Percentiles rank a stretch among this genome's conserved stretches.
Conservation (phyloP, 192 early-diverging fungal genomes). For the Gonapodya prolifera region DNA sequence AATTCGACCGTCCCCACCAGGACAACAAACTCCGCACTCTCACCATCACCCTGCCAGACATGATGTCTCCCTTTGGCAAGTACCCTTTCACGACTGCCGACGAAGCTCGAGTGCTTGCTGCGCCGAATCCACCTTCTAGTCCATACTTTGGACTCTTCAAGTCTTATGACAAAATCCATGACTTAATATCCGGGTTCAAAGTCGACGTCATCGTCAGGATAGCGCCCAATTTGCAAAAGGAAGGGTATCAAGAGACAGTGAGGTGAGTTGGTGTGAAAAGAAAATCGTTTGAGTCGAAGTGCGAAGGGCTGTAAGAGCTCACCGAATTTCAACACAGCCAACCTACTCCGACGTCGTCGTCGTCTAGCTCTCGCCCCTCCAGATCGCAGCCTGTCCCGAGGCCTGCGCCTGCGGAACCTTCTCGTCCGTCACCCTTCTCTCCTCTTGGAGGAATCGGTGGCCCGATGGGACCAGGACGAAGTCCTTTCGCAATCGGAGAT, state of each 20-base stretch:
- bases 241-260: conserved; percentile 45
- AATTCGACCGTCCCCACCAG: conserved; percentile 11
- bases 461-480: neutral
- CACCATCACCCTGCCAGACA: conserved; percentile 14
- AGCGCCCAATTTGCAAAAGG: conserved; percentile 55
- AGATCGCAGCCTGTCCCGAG: neutral
- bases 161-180: conserved; percentile 40
- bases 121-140: neutral
- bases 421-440: neutral
- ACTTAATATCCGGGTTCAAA: conserved; percentile 46
- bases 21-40: conserved; percentile 23
- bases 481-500: conserved; percentile 37
- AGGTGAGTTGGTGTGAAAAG: neutral
- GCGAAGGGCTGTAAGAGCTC: too few species aligned
- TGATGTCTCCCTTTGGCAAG: conserved; percentile 10
- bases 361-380: neutral
- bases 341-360: neutral
- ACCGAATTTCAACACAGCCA: too few species aligned
- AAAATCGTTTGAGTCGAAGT: conserved; percentile 5
- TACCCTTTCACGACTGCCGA: conserved; percentile 17
- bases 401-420: neutral
- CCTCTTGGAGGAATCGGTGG: neutral
- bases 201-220: conserved; percentile 49
- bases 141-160: conserved; percentile 20
- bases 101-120: neutral